Conservation (phyloP, 2,329 filamentous ascomycete species). For the Penicillium sp. region DNA sequence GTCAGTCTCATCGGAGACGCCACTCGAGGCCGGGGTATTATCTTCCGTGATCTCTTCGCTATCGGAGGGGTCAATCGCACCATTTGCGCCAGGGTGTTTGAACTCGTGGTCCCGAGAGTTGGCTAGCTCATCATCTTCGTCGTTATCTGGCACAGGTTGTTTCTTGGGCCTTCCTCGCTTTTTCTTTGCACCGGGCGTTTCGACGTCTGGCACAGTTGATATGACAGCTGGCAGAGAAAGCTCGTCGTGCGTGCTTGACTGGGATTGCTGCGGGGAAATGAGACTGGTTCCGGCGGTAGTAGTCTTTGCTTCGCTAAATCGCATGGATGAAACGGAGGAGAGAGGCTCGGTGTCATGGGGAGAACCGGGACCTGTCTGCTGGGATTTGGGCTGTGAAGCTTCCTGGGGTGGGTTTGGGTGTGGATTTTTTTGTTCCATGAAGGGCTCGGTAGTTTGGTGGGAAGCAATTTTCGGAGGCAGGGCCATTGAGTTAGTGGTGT, state of each 20-base stretch:
- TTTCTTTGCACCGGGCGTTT: slow-evolving; percentile 28
- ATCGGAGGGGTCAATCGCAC: slow-evolving; percentile 13
- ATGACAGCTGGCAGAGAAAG: slow-evolving; percentile 25
- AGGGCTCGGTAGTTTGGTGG: not conserved
- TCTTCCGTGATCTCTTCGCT: slow-evolving; percentile 24
- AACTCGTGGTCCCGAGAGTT: slow-evolving; percentile 7
- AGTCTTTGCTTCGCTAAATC: slow-evolving; percentile 26
- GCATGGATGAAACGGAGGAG: slow-evolving; percentile 35
- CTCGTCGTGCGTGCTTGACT: slow-evolving; percentile 28
- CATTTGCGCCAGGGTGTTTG: slow-evolving; percentile 1
- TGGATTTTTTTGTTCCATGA: not conserved
- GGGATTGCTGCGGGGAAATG: slow-evolving; percentile 20
- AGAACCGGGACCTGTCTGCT: slow-evolving; percentile 31
- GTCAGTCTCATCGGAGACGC: slow-evolving; percentile 6
- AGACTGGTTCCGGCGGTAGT: slow-evolving; percentile 17
- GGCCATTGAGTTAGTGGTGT: slow-evolving; percentile 3
- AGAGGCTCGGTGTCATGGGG: slow-evolving; percentile 44
- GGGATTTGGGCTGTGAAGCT: slow-evolving; percentile 24
- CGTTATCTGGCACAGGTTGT: slow-evolving; percentile 22
- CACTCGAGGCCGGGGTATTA: slow-evolving; percentile 11
- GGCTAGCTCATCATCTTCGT: slow-evolving; percentile 33
- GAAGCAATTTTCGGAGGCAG: not conserved
- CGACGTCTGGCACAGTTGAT: slow-evolving; percentile 22
- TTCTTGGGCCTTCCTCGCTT: slow-evolving; percentile 35
- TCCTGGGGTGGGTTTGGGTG: slow-evolving; percentile 7